phyloP scores from a whole-genome alignment of 352 stramenopile genomes.

The Pythium scleroteichum region DNA sequence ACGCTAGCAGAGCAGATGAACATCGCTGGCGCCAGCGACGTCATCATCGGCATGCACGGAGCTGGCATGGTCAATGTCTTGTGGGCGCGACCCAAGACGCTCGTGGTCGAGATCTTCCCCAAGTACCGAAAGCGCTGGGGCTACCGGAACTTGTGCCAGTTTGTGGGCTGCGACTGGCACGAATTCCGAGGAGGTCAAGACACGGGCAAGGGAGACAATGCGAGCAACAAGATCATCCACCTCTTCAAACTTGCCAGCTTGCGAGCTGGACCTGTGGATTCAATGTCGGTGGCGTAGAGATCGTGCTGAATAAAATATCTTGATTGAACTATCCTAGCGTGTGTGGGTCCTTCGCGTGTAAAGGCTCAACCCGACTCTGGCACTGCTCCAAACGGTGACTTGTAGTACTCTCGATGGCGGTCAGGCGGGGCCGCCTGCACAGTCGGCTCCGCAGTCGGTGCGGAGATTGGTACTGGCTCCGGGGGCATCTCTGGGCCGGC shows the following conservation, averaged over 20 bases:
- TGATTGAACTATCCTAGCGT: no score
- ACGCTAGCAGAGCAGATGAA: conserved; percentile 62
- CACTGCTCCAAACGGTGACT: neutral
- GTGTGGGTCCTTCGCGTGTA: no score
- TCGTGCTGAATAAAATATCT: no score
- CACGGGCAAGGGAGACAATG: conserved; percentile 40
- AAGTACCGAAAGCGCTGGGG: conserved; percentile 54
- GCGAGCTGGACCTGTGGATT: neutral
- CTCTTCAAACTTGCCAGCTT: neutral
- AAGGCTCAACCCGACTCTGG: no score
- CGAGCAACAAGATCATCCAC: conserved; percentile 51
- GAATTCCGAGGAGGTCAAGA: conserved; percentile 37
- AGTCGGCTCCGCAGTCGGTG: neutral
- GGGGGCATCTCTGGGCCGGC: neutral
- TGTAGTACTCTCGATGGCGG: neutral
- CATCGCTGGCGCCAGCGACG: conserved; percentile 60
- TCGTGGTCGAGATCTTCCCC: conserved; percentile 78
- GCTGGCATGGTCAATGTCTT: conserved; percentile 78
- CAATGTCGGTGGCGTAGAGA: no score
- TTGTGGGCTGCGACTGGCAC: conserved; percentile 66
- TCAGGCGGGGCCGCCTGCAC: neutral
- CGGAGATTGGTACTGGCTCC: no score
- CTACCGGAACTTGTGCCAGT: conserved; percentile 80
- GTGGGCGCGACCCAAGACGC: conserved; percentile 53
- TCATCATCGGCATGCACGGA: conserved; percentile 83